phyloP scores from a whole-genome alignment of 2,329 filamentous ascomycete genomes.

The Calonectria naviculata region DNA sequence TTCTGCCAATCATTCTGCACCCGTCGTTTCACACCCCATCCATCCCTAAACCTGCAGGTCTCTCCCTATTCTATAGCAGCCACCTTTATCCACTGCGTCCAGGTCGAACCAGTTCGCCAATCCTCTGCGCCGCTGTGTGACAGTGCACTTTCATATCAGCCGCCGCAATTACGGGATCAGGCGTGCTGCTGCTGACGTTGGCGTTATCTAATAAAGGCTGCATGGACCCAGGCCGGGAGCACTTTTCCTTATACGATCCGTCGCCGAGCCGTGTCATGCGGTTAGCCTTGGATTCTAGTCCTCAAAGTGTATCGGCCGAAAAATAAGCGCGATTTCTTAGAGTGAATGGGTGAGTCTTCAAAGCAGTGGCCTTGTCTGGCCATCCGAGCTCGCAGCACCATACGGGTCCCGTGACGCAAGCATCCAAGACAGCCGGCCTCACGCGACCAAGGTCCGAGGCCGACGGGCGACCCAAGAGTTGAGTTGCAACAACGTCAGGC shows the following conservation, averaged over 20 bases:
- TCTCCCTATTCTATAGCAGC: constrained; percentile 29
- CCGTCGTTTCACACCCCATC: constrained; percentile 37
- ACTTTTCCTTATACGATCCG: constrained; percentile 2
- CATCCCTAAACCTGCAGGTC: constrained; percentile 32
- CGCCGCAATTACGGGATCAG: constrained; percentile 24
- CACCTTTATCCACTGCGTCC: constrained; percentile 28
- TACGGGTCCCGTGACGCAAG: constrained; percentile 9
- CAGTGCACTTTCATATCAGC: constrained; percentile 27
- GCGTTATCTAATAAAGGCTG: constrained; percentile 27
- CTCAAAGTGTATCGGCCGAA: constrained; percentile 19
- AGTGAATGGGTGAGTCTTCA: background rate
- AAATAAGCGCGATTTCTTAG: background rate
- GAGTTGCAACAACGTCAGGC: background rate
- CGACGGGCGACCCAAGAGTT: background rate
- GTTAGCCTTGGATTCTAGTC: background rate
- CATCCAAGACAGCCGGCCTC: constrained; percentile 7
- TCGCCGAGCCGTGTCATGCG: background rate
- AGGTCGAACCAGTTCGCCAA: constrained; percentile 38
- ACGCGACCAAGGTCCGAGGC: constrained; percentile 6
- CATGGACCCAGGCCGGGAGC: constrained; percentile 14
- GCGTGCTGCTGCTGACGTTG: constrained; percentile 30
- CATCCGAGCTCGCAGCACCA: constrained; percentile 2
- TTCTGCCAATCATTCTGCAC: constrained; percentile 38
- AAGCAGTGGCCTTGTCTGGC: background rate
- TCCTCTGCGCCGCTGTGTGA: constrained; percentile 25